Percentiles rank a stretch among this genome's conserved stretches.
Evolutionary conservation across 148 eudicot species (phyloP).

Genomic region (Arbutus unedo): DNA sequence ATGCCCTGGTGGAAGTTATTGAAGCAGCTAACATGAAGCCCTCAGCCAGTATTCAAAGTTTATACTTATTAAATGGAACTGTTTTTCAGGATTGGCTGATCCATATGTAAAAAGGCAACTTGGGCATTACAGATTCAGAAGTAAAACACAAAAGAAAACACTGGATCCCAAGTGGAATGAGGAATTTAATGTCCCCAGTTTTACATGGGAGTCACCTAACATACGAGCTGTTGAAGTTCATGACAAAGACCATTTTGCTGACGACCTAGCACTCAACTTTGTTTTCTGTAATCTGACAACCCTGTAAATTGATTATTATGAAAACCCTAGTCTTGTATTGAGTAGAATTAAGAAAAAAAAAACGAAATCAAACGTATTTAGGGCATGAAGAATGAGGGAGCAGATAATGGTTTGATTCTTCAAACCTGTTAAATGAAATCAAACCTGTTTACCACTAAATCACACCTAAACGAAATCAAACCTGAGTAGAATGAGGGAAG

Average conservation of each 20-base stretch:
- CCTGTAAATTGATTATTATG: no score
- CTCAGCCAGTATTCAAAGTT: constrained; percentile 19
- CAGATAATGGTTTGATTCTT: no score
- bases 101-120: constrained; percentile 88
- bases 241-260: constrained; percentile 79
- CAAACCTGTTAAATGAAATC: no score
- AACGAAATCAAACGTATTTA: no score
- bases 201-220: constrained; percentile 70
- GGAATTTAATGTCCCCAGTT: constrained; percentile 78
- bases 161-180: constrained; percentile 86
- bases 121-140: constrained; percentile 70
- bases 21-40: constrained; percentile 82
- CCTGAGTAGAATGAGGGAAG: no score
- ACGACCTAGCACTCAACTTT: no score
- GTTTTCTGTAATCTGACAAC: no score
- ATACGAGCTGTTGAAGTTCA: constrained; percentile 62
- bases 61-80: constrained; percentile 21
- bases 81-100: constrained; percentile 79
- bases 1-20: constrained; percentile 70
- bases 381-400: no score
- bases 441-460: no score
- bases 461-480: no score
- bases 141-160: constrained; percentile 74
- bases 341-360: no score
- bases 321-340: no score